Conservation (phyloP, 2,329 filamentous ascomycete genomes). For the Didymella pinodella region DNA sequence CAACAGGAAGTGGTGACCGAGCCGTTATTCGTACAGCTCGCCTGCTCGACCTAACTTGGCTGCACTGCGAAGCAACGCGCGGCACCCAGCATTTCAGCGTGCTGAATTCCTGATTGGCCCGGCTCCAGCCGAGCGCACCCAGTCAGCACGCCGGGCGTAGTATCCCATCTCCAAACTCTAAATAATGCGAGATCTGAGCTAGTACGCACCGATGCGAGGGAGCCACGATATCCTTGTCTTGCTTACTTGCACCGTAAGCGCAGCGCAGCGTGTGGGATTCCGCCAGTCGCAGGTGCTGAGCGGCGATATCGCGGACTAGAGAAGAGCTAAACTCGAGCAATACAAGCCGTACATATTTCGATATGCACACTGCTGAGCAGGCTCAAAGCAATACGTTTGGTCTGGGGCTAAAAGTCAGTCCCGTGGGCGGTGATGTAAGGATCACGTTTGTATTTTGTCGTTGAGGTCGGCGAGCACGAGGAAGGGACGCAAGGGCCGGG, state of each 20-base stretch:
- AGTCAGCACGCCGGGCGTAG: background rate
- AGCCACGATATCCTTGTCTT: slow-evolving; percentile 3
- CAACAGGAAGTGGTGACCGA: slow-evolving; percentile 7
- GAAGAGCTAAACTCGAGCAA: background rate
- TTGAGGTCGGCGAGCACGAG: background rate
- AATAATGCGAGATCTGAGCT: slow-evolving; percentile 12
- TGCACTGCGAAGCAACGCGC: background rate
- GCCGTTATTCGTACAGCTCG: background rate
- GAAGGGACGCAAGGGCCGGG: slow-evolving; percentile 7
- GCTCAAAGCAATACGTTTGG: no score
- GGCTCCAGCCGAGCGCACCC: slow-evolving; percentile 7
- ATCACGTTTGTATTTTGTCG: background rate
- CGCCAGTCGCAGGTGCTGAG: background rate
- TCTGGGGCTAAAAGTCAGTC: background rate
- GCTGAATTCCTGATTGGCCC: slow-evolving; percentile 12
- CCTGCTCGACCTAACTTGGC: background rate
- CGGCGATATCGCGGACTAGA: background rate
- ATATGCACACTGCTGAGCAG: no score
- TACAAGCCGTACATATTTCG: no score
- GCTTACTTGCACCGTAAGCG: background rate
- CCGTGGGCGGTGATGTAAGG: background rate
- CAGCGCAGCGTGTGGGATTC: background rate
- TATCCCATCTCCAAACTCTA: background rate
- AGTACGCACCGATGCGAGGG: slow-evolving; percentile 5
- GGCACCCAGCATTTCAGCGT: no score